Conservation (phyloP, 1,284 basidiomycete genomes). For the Tylopilus orsonianus region DNA sequence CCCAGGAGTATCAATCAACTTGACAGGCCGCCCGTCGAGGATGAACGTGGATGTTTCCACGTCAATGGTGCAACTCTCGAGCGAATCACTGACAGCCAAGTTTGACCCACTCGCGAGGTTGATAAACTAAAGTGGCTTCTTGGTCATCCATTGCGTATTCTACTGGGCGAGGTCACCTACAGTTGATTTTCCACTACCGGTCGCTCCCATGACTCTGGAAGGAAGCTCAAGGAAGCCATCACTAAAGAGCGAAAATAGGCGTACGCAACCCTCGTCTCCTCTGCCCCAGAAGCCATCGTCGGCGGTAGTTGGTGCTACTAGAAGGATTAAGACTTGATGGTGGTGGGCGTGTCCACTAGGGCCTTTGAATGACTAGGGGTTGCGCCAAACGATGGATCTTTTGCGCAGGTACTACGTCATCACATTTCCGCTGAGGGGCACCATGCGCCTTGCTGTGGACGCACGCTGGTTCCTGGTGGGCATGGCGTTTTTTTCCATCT, state of each 20-base stretch:
- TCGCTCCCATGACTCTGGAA: slow-evolving; percentile 44
- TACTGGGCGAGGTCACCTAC: slow-evolving; percentile 26
- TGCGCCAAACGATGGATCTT: too few relatives aligned
- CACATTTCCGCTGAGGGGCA: too few relatives aligned
- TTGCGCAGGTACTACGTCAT: too few relatives aligned
- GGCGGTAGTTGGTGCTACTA: neutral
- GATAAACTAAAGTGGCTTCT: slow-evolving; percentile 28
- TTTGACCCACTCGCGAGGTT: slow-evolving; percentile 34
- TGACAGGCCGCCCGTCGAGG: slow-evolving; percentile 26
- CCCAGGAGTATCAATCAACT: slow-evolving; percentile 39
- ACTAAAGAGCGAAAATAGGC: slow-evolving; percentile 1
- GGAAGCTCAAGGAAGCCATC: slow-evolving; percentile 4
- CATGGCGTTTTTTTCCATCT: slow-evolving; percentile 1
- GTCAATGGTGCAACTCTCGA: slow-evolving; percentile 36
- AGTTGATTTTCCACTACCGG: slow-evolving; percentile 45
- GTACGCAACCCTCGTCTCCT: slow-evolving; percentile 30
- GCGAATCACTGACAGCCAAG: slow-evolving; percentile 31
- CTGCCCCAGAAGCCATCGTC: slow-evolving; percentile 20
- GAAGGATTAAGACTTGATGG: neutral
- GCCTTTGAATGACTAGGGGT: neutral
- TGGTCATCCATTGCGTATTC: neutral
- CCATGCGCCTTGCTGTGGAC: neutral
- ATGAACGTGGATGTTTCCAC: slow-evolving; percentile 31
- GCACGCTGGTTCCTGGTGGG: neutral
- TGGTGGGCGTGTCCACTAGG: neutral